Conservation (phyloP, 805 yeast species). For the Monosporozyma servazzii region DNA sequence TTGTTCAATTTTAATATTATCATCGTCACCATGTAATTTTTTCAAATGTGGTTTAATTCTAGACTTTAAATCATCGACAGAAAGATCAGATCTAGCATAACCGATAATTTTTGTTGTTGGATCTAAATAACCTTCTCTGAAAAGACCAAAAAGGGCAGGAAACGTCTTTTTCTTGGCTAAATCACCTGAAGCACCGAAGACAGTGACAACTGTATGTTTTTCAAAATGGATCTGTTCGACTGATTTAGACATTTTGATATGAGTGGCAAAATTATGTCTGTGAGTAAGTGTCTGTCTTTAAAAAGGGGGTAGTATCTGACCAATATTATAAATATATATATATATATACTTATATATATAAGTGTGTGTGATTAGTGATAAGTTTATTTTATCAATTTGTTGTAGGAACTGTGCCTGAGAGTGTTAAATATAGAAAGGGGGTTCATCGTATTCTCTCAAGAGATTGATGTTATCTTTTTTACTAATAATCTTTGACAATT, state of each 20-base stretch:
- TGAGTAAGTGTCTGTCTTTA: too few relatives aligned
- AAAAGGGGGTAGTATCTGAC: too few relatives aligned
- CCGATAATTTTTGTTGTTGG: slow-evolving; percentile 68
- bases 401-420: too few relatives aligned
- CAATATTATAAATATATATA: too few relatives aligned
- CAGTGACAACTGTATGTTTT: slow-evolving; percentile 63
- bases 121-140: slow-evolving; percentile 70
- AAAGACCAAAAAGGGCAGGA: slow-evolving; percentile 74
- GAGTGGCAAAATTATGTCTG: neutral
- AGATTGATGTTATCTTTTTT: too few relatives aligned
- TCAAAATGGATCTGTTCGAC: slow-evolving; percentile 35
- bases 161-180: slow-evolving; percentile 92
- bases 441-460: too few relatives aligned
- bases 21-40: slow-evolving; percentile 35
- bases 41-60: slow-evolving; percentile 59
- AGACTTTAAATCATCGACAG: slow-evolving; percentile 54
- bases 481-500: too few relatives aligned
- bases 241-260: neutral
- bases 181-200: slow-evolving; percentile 93
- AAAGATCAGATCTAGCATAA: slow-evolving; percentile 78
- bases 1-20: slow-evolving; percentile 39
- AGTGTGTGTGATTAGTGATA: too few relatives aligned
- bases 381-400: too few relatives aligned
- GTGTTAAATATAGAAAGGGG: too few relatives aligned
- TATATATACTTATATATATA: too few relatives aligned